Conservation (phyloP, 495 filamentous ascomycete genomes). For the Penicillium soppii region DNA sequence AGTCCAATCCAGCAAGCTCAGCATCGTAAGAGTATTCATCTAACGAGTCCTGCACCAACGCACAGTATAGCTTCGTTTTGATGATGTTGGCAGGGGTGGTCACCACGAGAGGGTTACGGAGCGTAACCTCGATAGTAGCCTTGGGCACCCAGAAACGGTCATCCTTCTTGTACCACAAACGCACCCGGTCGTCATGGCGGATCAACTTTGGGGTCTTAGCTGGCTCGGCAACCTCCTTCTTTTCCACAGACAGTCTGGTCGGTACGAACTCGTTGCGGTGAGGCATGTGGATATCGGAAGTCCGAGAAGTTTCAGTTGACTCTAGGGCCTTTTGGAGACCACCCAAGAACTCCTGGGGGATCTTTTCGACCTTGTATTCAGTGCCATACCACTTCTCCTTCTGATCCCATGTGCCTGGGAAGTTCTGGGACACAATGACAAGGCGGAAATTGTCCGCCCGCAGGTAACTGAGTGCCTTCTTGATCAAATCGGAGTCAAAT, state of each 20-base stretch:
- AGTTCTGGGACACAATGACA: constrained; percentile 75
- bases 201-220: constrained; percentile 77
- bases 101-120: constrained; percentile 75
- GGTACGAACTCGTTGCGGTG: constrained; percentile 97
- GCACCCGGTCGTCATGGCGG: constrained; percentile 76
- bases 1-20: constrained; percentile 87
- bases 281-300: constrained; percentile 77
- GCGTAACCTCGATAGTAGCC: constrained; percentile 75
- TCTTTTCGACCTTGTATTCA: constrained; percentile 82
- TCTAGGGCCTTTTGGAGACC: constrained; percentile 64
- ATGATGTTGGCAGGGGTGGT: constrained; percentile 75
- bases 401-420: constrained; percentile 79
- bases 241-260: constrained; percentile 89
- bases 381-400: constrained; percentile 99
- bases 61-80: constrained; percentile 78
- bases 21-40: constrained; percentile 97
- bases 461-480: constrained; percentile 70
- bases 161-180: constrained; percentile 99
- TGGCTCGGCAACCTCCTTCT: constrained; percentile 78
- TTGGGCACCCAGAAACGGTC: constrained; percentile 99
- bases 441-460: constrained; percentile 88
- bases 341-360: constrained; percentile 71
- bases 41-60: constrained; percentile 84
- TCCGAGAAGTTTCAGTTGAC: constrained; percentile 55
- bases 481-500: constrained; percentile 75